Evolutionary conservation across 31 red algal genomes (phyloP), one percentile per base, ranked within the genome.

Genomic region (Endocladia muricata): DNA sequence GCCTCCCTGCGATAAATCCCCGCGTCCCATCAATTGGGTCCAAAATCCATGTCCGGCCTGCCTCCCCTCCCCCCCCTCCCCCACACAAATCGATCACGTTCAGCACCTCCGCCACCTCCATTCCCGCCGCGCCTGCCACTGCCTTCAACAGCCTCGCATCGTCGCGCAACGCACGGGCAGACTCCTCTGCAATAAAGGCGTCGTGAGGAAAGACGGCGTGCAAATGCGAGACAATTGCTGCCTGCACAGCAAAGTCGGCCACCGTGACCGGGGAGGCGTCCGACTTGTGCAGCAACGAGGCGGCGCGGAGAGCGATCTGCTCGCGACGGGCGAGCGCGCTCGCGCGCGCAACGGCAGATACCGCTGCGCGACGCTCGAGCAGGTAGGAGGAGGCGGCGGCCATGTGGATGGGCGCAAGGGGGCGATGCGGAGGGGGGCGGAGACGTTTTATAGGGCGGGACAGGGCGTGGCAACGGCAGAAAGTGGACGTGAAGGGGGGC

Each of bases 11-110:
- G 62, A 83, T 85, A 68, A 98, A 98, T 6, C 81, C 91, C 25
- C 80, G 79, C 1, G 91, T 98, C 37, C 96, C 96, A 59, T 98
- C 96, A 49, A 98, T 95, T 21, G 96, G 96, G 61, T 98, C 96
- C 22, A 94, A 65, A 30, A 98, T 85, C 96, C 96, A 98, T 34
- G 86, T 92, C 8, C 85, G 54, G 6, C 42, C 65, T 26, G 77
- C 85, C 48, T 83, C 77, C 26, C 76, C 82, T n/a, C n/a, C n/a
- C 29, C 83, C 89, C 2, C 1, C 30, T 7, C 83, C 63, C 13
- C 55, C 70, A 34, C 91, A 90, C 17, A 79, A 47, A 22, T 79
- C 88, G 37, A 97, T 90, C 3, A 83, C 55, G 33, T 55, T 37
- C 25, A 85, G 74, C 25, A 97, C 70, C 13, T 76, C 77, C 22